phyloP scores from a whole-genome alignment of 495 filamentous ascomycete genomes.

The Aspergillus sclerotiicarbonarius region DNA sequence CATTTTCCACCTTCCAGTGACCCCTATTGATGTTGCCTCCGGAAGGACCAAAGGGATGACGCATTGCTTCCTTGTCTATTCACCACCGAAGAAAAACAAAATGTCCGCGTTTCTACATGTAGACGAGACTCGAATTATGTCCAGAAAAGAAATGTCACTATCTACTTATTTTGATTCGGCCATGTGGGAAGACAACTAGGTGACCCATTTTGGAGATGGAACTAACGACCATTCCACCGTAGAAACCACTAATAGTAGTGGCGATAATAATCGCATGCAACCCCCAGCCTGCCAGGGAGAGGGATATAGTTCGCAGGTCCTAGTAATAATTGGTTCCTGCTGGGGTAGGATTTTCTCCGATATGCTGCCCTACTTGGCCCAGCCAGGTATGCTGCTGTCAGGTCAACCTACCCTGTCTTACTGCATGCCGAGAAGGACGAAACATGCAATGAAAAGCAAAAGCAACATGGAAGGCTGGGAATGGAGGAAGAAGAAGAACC shows the following conservation, averaged over 20 bases:
- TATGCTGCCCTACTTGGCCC: conserved; percentile 8
- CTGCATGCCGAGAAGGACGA: conserved; percentile 3
- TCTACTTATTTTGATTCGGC: neutral
- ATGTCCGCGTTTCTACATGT: neutral
- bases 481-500: neutral
- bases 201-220: neutral
- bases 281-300: neutral
- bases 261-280: neutral
- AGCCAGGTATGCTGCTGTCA: conserved; percentile 9
- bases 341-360: conserved; percentile 19
- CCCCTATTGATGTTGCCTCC: neutral
- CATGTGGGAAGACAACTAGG: neutral
- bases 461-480: neutral
- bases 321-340: conserved; percentile 5
- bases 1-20: neutral
- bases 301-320: neutral
- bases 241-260: neutral
- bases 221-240: neutral
- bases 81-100: conserved; percentile 4
- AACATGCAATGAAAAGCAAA: neutral
- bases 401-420: conserved; percentile 3
- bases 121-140: neutral
- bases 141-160: neutral
- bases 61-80: neutral
- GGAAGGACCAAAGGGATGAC: conserved; percentile 6